Evolutionary conservation across 805 yeast species (phyloP).

Genomic region (Pichia cabralensis): DNA sequence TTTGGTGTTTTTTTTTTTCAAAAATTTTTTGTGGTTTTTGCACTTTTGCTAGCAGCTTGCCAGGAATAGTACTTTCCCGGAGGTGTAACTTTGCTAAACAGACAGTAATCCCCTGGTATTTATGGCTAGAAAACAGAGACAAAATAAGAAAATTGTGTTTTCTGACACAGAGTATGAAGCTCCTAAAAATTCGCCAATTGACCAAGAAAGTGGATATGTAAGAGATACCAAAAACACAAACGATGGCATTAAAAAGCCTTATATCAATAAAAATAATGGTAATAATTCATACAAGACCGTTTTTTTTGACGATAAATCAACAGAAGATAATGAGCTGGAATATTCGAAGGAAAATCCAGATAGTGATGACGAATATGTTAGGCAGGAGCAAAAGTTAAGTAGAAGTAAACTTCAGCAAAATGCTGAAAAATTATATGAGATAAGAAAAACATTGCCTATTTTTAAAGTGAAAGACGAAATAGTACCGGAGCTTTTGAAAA

Average conservation of each 20-base stretch:
- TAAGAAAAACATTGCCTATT: conserved; percentile 62
- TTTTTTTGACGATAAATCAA: conserved; percentile 21
- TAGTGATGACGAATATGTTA: conserved; percentile 17
- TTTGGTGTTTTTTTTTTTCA: too few species aligned
- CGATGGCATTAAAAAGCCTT: too few species aligned
- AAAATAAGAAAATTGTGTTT: conserved; percentile 21
- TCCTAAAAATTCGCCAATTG: not conserved
- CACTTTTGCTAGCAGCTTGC: too few species aligned
- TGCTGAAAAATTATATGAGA: conserved; percentile 35
- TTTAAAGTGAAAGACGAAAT: conserved; percentile 60
- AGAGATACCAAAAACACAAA: not conserved
- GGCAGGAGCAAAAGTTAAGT: conserved; percentile 2
- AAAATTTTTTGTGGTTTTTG: too few species aligned
- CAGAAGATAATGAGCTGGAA: conserved; percentile 13
- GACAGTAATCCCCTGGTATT: too few species aligned
- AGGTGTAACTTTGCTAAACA: too few species aligned
- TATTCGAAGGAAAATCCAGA: conserved; percentile 10
- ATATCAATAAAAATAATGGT: not conserved
- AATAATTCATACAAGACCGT: conserved; percentile 6
- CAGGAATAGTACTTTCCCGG: too few species aligned
- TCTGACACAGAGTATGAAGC: conserved; percentile 10
- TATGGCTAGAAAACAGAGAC: conserved; percentile 11
- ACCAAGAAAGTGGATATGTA: not conserved
- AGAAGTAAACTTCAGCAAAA: conserved; percentile 26
- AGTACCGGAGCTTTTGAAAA: conserved; percentile 38